A percentile compares a stretch with the other conserved stretches of the same genome.
Evolutionary conservation across 169 alveolate species (phyloP).

Genomic region (Cryptosporidium ryanae): DNA sequence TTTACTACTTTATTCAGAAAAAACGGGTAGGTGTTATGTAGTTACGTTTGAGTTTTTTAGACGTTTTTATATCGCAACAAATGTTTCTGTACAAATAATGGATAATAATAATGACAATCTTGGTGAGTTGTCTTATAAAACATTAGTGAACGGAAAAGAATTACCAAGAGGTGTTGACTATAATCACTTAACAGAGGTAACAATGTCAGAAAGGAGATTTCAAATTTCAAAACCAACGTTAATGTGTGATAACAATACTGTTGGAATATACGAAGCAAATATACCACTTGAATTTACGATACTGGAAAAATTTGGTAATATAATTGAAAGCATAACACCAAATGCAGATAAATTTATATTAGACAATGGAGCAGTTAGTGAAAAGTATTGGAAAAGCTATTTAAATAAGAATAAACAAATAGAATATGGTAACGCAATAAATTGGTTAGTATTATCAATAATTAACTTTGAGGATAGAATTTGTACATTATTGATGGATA

Average conservation of each 20-base stretch:
- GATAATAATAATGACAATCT: constrained; percentile 2
- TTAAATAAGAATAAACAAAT: background rate
- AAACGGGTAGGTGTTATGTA: constrained; percentile 6
- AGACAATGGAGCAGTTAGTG: constrained; percentile 26
- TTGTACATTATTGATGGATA: constrained; percentile 26
- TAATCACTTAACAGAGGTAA: constrained; percentile 48
- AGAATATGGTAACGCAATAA: constrained; percentile 23
- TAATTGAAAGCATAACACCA: constrained; percentile 55
- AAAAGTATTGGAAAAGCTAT: constrained; percentile 24
- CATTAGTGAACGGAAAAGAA: constrained; percentile 42
- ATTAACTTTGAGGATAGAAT: constrained; percentile 48
- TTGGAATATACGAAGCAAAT: constrained; percentile 66
- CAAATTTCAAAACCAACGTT: constrained; percentile 44
- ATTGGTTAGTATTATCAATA: constrained; percentile 43
- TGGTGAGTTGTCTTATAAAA: constrained; percentile 22
- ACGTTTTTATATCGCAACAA: constrained; percentile 54
- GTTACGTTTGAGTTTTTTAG: constrained; percentile 49
- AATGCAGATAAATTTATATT: constrained; percentile 26
- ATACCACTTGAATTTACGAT: constrained; percentile 59
- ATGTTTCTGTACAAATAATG: constrained; percentile 15
- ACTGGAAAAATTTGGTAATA: constrained; percentile 48
- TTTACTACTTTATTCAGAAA: constrained; percentile 46
- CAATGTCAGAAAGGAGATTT: constrained; percentile 48
- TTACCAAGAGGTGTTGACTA: constrained; percentile 71
- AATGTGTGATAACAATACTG: constrained; percentile 47